phyloP scores from a whole-genome alignment of 179 eudicot species.

The Silene coronaria region DNA sequence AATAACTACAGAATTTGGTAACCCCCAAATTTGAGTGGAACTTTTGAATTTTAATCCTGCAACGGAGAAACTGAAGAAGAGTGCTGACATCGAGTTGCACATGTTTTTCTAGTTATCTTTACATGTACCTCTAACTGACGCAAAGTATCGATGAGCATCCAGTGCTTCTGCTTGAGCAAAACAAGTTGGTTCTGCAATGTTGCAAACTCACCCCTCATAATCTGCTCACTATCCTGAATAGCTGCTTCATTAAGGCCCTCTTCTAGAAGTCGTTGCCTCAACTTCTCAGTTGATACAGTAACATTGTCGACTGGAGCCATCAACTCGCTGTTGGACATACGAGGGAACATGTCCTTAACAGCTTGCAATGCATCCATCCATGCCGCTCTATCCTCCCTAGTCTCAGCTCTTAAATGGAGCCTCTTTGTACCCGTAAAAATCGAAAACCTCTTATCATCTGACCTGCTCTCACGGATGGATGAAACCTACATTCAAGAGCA shows the following conservation, averaged over 20 bases:
- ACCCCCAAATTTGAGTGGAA: conserved; percentile 4
- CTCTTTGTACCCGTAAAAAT: conserved; percentile 82
- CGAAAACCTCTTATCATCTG: conserved; percentile 91
- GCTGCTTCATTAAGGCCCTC: conserved; percentile 63
- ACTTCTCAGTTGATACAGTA: conserved; percentile 61
- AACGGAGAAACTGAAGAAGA: conserved; percentile 30
- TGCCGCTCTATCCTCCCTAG: conserved; percentile 57
- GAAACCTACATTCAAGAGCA: conserved; percentile 50
- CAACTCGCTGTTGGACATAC: conserved; percentile 76
- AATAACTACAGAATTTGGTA: not conserved
- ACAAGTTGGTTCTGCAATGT: conserved; percentile 62
- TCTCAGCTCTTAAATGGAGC: conserved; percentile 76
- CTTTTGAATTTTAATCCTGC: not conserved
- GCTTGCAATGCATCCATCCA: conserved; percentile 93
- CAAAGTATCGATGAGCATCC: conserved; percentile 67
- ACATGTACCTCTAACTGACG: conserved; percentile 81
- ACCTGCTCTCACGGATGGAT: conserved; percentile 69
- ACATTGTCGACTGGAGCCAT: conserved; percentile 61
- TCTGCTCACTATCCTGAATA: conserved; percentile 73
- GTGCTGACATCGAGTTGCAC: conserved; percentile 27
- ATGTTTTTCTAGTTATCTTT: conserved; percentile 22
- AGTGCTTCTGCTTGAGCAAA: conserved; percentile 74
- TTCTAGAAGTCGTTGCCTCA: conserved; percentile 58
- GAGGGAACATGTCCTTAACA: conserved; percentile 81
- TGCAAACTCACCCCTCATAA: conserved; percentile 70